Evolutionary conservation across 2,329 filamentous ascomycete genomes (phyloP), one percentile per base, ranked within the genome.

Genomic region (Bipolaris victoriae): DNA sequence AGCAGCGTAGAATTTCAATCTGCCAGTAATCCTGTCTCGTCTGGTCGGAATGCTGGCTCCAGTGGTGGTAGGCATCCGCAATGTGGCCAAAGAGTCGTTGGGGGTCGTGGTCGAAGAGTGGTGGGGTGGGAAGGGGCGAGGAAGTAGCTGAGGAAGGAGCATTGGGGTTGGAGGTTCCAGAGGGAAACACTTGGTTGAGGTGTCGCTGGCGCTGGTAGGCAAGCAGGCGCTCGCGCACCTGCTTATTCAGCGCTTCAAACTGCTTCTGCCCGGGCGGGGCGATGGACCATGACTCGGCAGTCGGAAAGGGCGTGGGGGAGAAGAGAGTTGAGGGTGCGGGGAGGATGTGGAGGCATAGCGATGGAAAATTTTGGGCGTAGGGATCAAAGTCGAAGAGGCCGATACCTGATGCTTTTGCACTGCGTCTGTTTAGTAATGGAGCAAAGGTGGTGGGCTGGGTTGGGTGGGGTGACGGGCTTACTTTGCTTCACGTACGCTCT

Each of bases 401-500:
- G 54, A 60, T 71, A 72, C 61, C 80, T 65, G 58, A 78, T 67
- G 77, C 75, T 53, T 79, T 78, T 24, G 78, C 77, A 57, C 81
- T 84, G 62, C 20, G 16, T 11, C 1, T 60, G 35, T 52, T 52
- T 31, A 46, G 39, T 22, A 10, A 10, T n/a, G 26, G 40, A 2
- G 47, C 22, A 43, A 43, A 39, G 29, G 5, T 18, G 33, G 26
- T 31, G 49, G 37, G 35, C 16, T 22, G 20, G 18, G 9, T 29
- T 15, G 22, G 20, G 26, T 26, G 33, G 16, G 6, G 11, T 43
- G 22, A 18, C 5, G 22, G 9, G 55, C 70, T 49, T 82, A 93
- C 91, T 89, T 92, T 63, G 93, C 92, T 61, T 92, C 91, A 72
- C 90, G 87, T 74, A 93, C 85, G 58, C 90, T 93, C 68, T 89